Percentiles rank a stretch among this genome's conserved stretches.
phyloP scores from a whole-genome alignment of 148 eudicot species.

The Polygonum maritimum region DNA sequence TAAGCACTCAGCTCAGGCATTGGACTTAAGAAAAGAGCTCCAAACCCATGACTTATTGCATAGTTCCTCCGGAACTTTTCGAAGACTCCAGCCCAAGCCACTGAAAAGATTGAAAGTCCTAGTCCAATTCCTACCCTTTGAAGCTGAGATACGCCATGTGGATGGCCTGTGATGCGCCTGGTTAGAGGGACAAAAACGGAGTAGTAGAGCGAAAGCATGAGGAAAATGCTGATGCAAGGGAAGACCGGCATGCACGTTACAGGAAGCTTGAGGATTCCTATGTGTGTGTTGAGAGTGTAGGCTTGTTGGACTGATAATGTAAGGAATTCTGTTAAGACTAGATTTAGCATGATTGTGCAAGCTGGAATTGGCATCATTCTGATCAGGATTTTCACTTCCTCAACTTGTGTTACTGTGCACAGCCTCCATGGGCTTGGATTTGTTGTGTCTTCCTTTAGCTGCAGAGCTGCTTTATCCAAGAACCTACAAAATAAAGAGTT shows the following conservation, averaged over 20 bases:
- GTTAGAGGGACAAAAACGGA: constrained; percentile 64
- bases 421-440: constrained; percentile 65
- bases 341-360: constrained; percentile 64
- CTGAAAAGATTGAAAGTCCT: constrained; percentile 71
- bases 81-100: constrained; percentile 68
- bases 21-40: constrained; percentile 47
- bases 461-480: constrained; percentile 83
- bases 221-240: constrained; percentile 80
- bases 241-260: constrained; percentile 96
- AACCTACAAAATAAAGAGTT: constrained; percentile 24
- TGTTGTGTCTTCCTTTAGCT: constrained; percentile 51
- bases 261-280: constrained; percentile 71
- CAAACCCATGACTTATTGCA: constrained; percentile 53
- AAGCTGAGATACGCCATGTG: constrained; percentile 89
- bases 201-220: constrained; percentile 72
- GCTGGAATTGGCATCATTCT: constrained; percentile 65
- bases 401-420: constrained; percentile 90
- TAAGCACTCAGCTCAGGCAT: constrained; percentile 75
- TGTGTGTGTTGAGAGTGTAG: constrained; percentile 67
- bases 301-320: constrained; percentile 90
- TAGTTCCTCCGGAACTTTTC: constrained; percentile 75
- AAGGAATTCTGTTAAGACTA: constrained; percentile 61
- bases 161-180: constrained; percentile 70
- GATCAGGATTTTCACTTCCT: constrained; percentile 70
- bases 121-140: constrained; percentile 86